phyloP scores from a whole-genome alignment of 306 rosid genomes.

The Dicorynia guianensis region DNA sequence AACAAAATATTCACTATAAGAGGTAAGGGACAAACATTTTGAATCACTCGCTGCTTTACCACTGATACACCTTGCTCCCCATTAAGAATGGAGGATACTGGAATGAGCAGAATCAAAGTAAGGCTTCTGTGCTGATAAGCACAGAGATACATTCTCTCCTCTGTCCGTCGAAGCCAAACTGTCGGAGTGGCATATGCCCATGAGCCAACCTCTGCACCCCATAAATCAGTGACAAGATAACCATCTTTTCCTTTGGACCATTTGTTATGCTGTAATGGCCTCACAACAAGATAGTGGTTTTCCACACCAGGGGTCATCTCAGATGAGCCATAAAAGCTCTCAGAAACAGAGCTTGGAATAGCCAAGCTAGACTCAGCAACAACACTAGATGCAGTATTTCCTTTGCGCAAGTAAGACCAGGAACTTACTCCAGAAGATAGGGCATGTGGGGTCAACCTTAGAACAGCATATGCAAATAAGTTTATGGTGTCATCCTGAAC shows the following conservation, averaged over 20 bases:
- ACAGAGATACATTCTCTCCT: constrained; percentile 88
- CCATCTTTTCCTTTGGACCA: constrained; percentile 97
- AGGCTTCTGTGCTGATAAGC: constrained; percentile 87
- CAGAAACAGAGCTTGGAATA: constrained; percentile 60
- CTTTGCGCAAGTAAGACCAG: constrained; percentile 92
- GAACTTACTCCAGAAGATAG: constrained; percentile 83
- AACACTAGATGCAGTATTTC: constrained; percentile 59
- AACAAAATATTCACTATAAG: constrained; percentile 27
- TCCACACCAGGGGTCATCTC: constrained; percentile 52
- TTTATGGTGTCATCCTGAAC: constrained; percentile 88
- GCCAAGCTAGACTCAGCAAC: constrained; percentile 56
- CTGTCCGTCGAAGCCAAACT: constrained; percentile 73
- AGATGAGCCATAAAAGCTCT: constrained; percentile 60
- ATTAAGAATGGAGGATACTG: constrained; percentile 70
- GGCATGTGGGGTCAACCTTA: constrained; percentile 87
- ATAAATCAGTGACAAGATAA: constrained; percentile 89
- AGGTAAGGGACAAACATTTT: constrained; percentile 72
- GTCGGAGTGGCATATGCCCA: constrained; percentile 73
- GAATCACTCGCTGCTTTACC: constrained; percentile 81
- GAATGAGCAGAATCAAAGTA: constrained; percentile 78
- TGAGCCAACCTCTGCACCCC: constrained; percentile 84
- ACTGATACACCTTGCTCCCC: constrained; percentile 84
- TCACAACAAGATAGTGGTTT: constrained; percentile 58
- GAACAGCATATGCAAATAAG: constrained; percentile 90
- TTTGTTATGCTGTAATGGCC: constrained; percentile 80